Percentiles rank a stretch among this genome's conserved stretches.
Evolutionary conservation across 2,329 filamentous ascomycete genomes (phyloP).

Genomic region (Penicillium brevicompactum): DNA sequence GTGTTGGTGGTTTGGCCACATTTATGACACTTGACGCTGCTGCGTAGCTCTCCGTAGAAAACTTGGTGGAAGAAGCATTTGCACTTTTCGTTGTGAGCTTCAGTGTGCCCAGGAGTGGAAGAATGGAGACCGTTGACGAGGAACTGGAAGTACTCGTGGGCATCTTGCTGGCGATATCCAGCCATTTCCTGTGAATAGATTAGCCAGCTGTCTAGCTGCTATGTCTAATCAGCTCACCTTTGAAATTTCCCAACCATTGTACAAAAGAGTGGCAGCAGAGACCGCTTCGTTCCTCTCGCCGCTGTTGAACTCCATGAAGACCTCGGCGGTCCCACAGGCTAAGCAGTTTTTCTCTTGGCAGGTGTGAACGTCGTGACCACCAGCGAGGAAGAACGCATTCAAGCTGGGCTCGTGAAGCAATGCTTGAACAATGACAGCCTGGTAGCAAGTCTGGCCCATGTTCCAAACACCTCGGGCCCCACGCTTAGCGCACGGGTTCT

Average conservation of each 20-base stretch:
- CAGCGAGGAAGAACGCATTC: constrained; percentile 86
- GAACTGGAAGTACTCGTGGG: constrained; percentile 96
- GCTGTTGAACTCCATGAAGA: constrained; percentile 66
- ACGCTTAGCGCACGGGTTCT: constrained; percentile 80
- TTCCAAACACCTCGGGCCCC: constrained; percentile 94
- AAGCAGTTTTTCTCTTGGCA: constrained; percentile 61
- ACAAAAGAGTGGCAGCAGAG: constrained; percentile 81
- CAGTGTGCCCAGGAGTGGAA: constrained; percentile 70
- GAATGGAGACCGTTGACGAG: constrained; percentile 88
- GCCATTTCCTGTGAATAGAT: constrained; percentile 62
- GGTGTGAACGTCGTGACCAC: constrained; percentile 78
- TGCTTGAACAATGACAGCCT: constrained; percentile 92
- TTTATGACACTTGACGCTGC: constrained; percentile 85
- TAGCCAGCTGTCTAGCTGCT: neutral
- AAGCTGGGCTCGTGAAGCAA: constrained; percentile 92
- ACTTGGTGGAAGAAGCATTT: constrained; percentile 91
- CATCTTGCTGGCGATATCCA: constrained; percentile 93
- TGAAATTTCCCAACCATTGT: constrained; percentile 59
- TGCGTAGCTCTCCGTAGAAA: constrained; percentile 89
- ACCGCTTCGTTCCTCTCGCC: constrained; percentile 76
- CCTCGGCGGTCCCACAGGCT: constrained; percentile 63
- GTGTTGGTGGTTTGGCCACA: constrained; percentile 81
- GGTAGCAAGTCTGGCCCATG: constrained; percentile 97
- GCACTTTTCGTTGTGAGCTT: constrained; percentile 60
- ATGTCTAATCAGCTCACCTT: constrained; percentile 12